Conservation (phyloP, 2,329 filamentous ascomycete genomes). For the Scedosporium minutisporum region DNA sequence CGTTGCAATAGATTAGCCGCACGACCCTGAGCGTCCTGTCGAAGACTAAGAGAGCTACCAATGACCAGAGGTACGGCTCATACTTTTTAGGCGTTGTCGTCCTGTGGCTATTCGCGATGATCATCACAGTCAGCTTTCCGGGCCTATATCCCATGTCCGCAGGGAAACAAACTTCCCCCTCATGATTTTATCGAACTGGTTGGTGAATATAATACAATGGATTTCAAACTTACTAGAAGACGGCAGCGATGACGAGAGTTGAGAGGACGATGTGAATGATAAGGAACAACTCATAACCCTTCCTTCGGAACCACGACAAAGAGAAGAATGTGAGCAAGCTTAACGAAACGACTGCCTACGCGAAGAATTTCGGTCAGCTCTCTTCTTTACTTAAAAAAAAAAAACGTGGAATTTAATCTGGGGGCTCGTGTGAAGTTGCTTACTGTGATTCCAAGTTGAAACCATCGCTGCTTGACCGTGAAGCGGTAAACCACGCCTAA, state of each 20-base stretch:
- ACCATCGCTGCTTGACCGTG: neutral
- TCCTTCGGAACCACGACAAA: neutral
- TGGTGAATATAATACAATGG: no score
- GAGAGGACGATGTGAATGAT: neutral
- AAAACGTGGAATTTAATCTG: neutral
- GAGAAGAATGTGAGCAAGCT: neutral
- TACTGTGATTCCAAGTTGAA: neutral
- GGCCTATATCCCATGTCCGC: no score
- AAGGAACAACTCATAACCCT: neutral
- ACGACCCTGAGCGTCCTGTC: constrained; percentile 10
- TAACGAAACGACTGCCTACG: neutral
- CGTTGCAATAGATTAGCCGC: constrained; percentile 1
- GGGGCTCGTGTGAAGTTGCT: no score
- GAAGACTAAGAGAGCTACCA: constrained; percentile 12
- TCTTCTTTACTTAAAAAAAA: neutral
- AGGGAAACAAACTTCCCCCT: no score
- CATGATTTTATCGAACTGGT: no score
- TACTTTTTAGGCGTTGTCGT: constrained; percentile 2
- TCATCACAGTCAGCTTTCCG: no score
- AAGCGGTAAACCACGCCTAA: neutral
- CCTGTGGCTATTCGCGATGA: neutral
- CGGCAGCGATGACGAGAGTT: constrained; percentile 10
- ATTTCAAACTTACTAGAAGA: constrained; percentile 5
- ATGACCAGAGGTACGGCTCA: constrained; percentile 11
- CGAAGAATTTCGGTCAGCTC: neutral